Evolutionary conservation across 2,329 filamentous ascomycete species (phyloP), one percentile per base, ranked within the genome.

Genomic region (Didymella arachidicola): DNA sequence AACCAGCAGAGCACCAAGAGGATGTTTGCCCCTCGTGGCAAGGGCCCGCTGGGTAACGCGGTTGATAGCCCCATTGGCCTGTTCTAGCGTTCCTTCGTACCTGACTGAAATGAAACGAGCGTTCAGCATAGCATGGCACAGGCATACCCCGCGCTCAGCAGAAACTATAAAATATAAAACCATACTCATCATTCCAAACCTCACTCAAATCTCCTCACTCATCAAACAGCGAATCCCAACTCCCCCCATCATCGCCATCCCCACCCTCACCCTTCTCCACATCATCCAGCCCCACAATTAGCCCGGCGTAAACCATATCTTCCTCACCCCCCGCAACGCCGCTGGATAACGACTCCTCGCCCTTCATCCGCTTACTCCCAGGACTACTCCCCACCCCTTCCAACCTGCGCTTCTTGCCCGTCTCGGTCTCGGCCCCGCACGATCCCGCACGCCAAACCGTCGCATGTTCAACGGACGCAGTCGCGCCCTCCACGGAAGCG

Each of bases 11-110:
- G n/a, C 29, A 8, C 39, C 2, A 30, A 44, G 49, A 58, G 36
- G 50, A 53, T 58, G 56, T 53, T 53, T 7, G n/a, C 18, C 6
- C 52, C 44, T 10, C 34, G 44, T 27, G 44, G 44, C 3, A 55
- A 55, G 44, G 44, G 51, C 2, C 26, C 39, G n/a, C 12, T 53
- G 32, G 32, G 25, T 10, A 46, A 47, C n/a, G 34, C 32, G 27
- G 14, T 39, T 14, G 22, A 42, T 7, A 42, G 39, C 22, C 39
- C 22, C 1, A 38, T 44, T 8, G 49, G 49, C 8, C 16, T 36
- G 8, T 52, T 52, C 41, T 52, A 52, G 22, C 22, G 22, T 22
- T 22, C 2, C 22, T 22, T 22, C 22, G 22, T 22, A 22, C 22
- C 22, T 22, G 2, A 22, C 22, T 22, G 22, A 3, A 22, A 3